Base-by-base conservation (phyloP, 352 stramenopile genomes). In the Halophytophthora polymorphica region DNA sequence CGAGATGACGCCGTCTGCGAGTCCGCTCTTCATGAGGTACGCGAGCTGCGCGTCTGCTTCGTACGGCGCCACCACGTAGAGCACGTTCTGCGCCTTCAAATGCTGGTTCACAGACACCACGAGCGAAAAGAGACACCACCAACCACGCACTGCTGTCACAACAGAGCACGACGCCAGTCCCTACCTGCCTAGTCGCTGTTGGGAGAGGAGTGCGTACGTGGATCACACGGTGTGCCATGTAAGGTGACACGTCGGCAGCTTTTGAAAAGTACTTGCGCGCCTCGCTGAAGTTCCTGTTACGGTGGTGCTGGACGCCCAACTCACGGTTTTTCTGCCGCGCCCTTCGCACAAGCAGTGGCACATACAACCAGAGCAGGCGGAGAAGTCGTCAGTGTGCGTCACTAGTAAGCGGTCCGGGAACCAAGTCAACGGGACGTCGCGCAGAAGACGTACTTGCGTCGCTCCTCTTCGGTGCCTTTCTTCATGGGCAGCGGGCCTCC, bases 21-120 rank as follows among this genome's bases (percentile, higher is more conserved):
- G 53, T 7, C 72, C 69, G 19, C 71, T 62, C 48, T 80, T 78
- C 31, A 77, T 72, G 22, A 99, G 64, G 58, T 86, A 98, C 3
- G 95, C 93, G 48, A 99, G 79, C 70, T 99, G 96, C 3, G 96
- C 95, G 56, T 99, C 97, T 12, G 96, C 96, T 75, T 99, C 97
- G 60, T 99, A 99, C 8, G 96, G 96, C 8, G 96, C 96, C 3
- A 99, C 96, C 5, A 99, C 64, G 55, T 95, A 98, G 6, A 76
- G 36, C 29, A 99, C 80, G 10, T 75, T 79, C 13, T 56, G 64
- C 22, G 56, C 50, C 54, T 86, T 88, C 10, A 90, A 53, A 12
- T 61, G 54, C 80, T 89, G 37, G 2, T 31, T 31, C 25, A 31
- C 4, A 44, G 15, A 53, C 29, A 17, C 19, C 38, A 15, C 28